Percentiles rank a stretch among this genome's conserved stretches.
Evolutionary conservation across 2,329 filamentous ascomycete genomes (phyloP).

Genomic region (Fusarium xylarioides): DNA sequence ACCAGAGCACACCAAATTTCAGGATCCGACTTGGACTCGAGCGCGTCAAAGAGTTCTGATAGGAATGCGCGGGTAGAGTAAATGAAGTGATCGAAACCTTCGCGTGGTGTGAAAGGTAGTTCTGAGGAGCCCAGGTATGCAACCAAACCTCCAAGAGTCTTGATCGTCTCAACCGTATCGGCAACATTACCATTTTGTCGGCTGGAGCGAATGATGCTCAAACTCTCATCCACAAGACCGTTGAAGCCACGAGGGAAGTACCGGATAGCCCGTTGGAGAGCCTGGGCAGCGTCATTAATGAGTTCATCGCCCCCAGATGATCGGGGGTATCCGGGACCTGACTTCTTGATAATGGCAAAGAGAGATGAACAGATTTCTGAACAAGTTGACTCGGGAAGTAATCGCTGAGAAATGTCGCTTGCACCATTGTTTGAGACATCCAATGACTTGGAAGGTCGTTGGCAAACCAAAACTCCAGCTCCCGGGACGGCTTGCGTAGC

Average conservation of each 20-base stretch:
- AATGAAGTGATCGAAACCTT: conserved; percentile 53
- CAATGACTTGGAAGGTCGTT: conserved; percentile 45
- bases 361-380: conserved; percentile 51
- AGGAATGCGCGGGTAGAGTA: conserved; percentile 50
- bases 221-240: conserved; percentile 45
- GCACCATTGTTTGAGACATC: not conserved
- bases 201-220: conserved; percentile 40
- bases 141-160: conserved; percentile 54
- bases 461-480: conserved; percentile 55
- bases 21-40: conserved; percentile 47
- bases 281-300: conserved; percentile 53
- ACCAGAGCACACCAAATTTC: conserved; percentile 51
- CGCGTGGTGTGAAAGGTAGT: conserved; percentile 40
- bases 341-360: conserved; percentile 44
- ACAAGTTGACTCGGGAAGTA: conserved; percentile 50
- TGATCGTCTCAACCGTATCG: conserved; percentile 43
- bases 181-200: conserved; percentile 28
- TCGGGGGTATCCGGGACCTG: conserved; percentile 32
- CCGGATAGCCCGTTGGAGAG: conserved; percentile 52
- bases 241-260: conserved; percentile 50
- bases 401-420: conserved; percentile 29
- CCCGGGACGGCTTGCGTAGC: conserved; percentile 57
- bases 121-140: conserved; percentile 61
- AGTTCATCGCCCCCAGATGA: conserved; percentile 47
- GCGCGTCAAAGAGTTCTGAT: conserved; percentile 48